Evolutionary conservation across 2,329 filamentous ascomycete genomes (phyloP), one percentile per base, ranked within the genome.

Genomic region (Chalaropsis thielavioides): DNA sequence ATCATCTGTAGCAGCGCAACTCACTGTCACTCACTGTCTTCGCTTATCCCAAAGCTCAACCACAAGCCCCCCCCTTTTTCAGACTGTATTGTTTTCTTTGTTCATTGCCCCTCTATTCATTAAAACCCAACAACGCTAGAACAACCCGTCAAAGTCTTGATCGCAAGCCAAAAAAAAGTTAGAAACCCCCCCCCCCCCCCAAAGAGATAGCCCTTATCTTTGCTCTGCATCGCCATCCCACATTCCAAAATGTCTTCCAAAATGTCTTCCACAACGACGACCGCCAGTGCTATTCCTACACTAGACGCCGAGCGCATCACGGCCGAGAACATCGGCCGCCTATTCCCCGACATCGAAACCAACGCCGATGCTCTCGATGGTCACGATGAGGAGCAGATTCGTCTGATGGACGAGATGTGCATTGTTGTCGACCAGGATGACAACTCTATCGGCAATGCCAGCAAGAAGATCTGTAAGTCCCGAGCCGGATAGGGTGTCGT

Each of bases 371-470:
- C 90, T 66, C 82, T 97, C 56, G 87, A 87, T 65, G 94, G 92
- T 62, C 95, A 97, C 78, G 92, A 97, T 79, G 92, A 89, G 75
- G 92, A 97, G 80, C 94, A 99, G 79, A 96, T 96, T 72, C 87
- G 92, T 62, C 78, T 99, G 72, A 99, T 99, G 94, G 92, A 99
- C 72, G 94, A 97, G 79, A 88, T 96, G 61, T 99, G 94, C 81
- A 97, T 99, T 74, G 94, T 99, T 19, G 79, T 95, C 59, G 92
- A 97, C 75, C 86, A 95, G 71, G 83, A 97, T 72, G 94, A 97
- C 75, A 80, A 84, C 71, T 92, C 92, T 38, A 96, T 99, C 75
- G 94, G 94, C 68, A 96, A 90, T 70, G 92, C 90, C 62, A 96
- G 89, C 85, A 97, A 99, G 83, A 99, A 99, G 80, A 84, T 90